Evolutionary conservation across 2,329 filamentous ascomycete species (phyloP), one percentile per base, ranked within the genome.

Genomic region (Ophiostoma montium): DNA sequence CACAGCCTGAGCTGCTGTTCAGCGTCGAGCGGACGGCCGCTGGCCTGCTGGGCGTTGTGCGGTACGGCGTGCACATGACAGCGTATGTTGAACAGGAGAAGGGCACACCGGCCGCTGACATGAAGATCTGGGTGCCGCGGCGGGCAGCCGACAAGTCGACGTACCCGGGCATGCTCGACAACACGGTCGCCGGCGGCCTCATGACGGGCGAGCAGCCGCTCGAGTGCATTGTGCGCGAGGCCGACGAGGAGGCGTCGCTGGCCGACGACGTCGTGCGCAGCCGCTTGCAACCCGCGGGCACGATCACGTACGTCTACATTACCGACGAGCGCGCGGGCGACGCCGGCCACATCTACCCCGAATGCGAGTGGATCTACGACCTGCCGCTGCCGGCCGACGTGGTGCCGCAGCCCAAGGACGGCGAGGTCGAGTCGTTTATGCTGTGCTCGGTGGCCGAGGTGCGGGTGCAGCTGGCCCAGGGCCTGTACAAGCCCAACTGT

Each of bases 401-500:
- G 4, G 67, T 77, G 33, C 88, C 84, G 12, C 75, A 74, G 61
- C 89, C 90, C 16, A 82, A 84, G 51, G 92, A 98, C 63, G 81
- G 83, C 48, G 92, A 98, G 67, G 92, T 95, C 5, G 86, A 88
- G 59, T 77, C 79, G 53, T 96, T 96, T 62, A 75, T 78, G 60
- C 70, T 95, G 51, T 81, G 79, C 75, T 80, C 74, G 1, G 72
- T 95, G 36, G 76, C 84, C n/a, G 76, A 94, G 64, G 77, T 57
- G 41, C 76, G 80, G 63, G 69, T 72, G 50, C 79, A 82, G 41
- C 67, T 98, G 60, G 74, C 72, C 15, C 68, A 70, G 47, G 86
- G 85, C 13, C 76, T 82, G 57, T 98, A 90, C 70, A 98, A 98
- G 70, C 84, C 89, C 2, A 96, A 96, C 63, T 95, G 89, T 64